phyloP scores from a whole-genome alignment of 2,329 filamentous ascomycete species.

The Didymella segeticola region DNA sequence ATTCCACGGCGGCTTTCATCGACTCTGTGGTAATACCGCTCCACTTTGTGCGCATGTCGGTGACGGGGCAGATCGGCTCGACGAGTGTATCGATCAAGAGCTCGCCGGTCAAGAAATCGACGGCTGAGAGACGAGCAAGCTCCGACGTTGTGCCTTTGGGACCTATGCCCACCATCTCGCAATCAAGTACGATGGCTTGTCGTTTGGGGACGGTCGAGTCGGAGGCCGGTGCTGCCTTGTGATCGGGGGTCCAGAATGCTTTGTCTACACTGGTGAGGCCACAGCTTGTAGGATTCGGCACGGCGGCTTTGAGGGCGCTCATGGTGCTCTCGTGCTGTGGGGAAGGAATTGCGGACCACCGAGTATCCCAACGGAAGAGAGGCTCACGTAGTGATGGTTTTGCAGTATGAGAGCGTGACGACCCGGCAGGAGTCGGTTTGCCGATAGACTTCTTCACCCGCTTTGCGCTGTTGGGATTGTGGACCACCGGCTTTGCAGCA shows the following conservation, averaged over 20 bases:
- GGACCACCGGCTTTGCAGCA: not conserved
- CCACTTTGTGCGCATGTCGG: slow-evolving; percentile 48
- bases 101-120: slow-evolving; percentile 58
- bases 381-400: not conserved
- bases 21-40: slow-evolving; percentile 49
- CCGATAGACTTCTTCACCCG: not conserved
- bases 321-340: not conserved
- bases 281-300: not conserved
- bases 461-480: not conserved
- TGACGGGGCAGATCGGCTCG: slow-evolving; percentile 42
- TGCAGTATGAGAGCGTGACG: not conserved
- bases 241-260: not conserved
- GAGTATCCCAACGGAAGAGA: not conserved
- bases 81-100: slow-evolving; percentile 55
- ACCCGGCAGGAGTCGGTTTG: not conserved
- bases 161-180: slow-evolving; percentile 15
- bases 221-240: not conserved
- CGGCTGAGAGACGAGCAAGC: slow-evolving; percentile 49
- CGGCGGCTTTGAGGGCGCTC: not conserved
- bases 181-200: slow-evolving; percentile 7
- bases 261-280: not conserved
- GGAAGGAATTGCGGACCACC: not conserved
- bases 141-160: slow-evolving; percentile 18
- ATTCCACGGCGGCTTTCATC: slow-evolving; percentile 28
- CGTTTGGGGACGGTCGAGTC: not conserved